Evolutionary conservation across 495 filamentous ascomycete genomes (phyloP).

Genomic region (Lichenothelia convexa): DNA sequence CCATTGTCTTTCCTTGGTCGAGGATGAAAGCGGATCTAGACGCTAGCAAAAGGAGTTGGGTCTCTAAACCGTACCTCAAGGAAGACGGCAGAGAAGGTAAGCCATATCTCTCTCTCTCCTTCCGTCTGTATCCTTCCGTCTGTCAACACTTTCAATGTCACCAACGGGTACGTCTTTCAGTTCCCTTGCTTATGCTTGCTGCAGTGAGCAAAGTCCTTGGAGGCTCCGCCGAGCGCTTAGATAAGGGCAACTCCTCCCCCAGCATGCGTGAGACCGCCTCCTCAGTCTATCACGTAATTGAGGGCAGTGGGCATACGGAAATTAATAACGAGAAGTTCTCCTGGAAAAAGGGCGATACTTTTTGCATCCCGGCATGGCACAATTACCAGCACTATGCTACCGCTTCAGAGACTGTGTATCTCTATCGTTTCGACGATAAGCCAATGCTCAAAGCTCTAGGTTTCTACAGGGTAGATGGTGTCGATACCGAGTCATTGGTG

Average conservation of each 20-base stretch:
- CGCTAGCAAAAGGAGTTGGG: neutral
- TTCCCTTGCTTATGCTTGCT: too few species aligned
- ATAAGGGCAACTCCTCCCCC: slow-evolving; percentile 13
- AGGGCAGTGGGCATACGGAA: slow-evolving; percentile 18
- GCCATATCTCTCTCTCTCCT: too few species aligned
- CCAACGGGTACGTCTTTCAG: too few species aligned
- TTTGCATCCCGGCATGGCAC: slow-evolving; percentile 27
- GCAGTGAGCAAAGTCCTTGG: slow-evolving; percentile 20
- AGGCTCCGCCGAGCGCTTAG: slow-evolving; percentile 23
- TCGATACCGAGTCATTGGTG: neutral
- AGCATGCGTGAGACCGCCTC: slow-evolving; percentile 23
- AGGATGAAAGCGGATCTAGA: slow-evolving; percentile 22
- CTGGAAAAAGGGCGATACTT: slow-evolving; percentile 27
- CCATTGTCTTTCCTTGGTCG: slow-evolving; percentile 26
- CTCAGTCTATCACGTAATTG: slow-evolving; percentile 27
- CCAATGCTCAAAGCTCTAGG: slow-evolving; percentile 28
- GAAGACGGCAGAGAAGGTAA: neutral
- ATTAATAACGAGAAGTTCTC: slow-evolving; percentile 18
- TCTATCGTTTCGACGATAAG: slow-evolving; percentile 28
- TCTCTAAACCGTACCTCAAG: neutral
- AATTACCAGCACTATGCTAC: neutral
- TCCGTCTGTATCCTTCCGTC: too few species aligned
- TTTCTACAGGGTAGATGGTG: slow-evolving; percentile 18
- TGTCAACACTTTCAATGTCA: too few species aligned
- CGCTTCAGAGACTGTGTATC: slow-evolving; percentile 20